These are phyloP conservation scores for Ocimum tenuiflorum DNA, from an alignment of 257 asterid genomes.

Conservation along the genomic window DNA sequence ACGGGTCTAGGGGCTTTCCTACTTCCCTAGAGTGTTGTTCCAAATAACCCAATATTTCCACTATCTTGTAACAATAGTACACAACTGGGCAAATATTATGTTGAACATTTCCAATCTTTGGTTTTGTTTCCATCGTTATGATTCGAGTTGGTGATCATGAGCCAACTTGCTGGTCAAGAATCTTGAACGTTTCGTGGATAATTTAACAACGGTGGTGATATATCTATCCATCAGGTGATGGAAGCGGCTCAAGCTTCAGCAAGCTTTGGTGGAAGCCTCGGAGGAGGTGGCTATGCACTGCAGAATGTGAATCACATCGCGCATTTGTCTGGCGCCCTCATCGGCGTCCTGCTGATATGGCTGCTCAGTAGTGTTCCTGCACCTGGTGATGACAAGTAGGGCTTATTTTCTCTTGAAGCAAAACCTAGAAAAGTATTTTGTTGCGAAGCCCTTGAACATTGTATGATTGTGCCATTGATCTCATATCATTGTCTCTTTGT, in stretches of 20 bases:
- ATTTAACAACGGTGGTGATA: too few relatives aligned
- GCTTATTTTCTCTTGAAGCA: not conserved
- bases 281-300: slow-evolving; percentile 46
- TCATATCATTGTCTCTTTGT: too few relatives aligned
- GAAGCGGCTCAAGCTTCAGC: slow-evolving; percentile 97
- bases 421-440: not conserved
- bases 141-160: too few relatives aligned
- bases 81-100: too few relatives aligned
- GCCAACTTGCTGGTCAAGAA: too few relatives aligned
- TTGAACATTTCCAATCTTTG: too few relatives aligned
- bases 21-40: too few relatives aligned
- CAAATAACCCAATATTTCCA: too few relatives aligned
- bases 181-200: too few relatives aligned
- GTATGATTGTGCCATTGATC: not conserved
- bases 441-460: not conserved
- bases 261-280: slow-evolving; percentile 44
- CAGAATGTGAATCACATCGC: slow-evolving; percentile 87
- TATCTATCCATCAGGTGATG: slow-evolving; percentile 78
- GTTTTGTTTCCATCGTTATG: not conserved
- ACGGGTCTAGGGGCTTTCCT: too few relatives aligned
- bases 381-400: slow-evolving; percentile 33
- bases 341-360: slow-evolving; percentile 80
- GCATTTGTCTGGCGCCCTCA: slow-evolving; percentile 86
- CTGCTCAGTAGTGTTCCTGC: slow-evolving; percentile 61
- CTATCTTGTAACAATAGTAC: too few relatives aligned